Evolutionary conservation across 495 filamentous ascomycete genomes (phyloP).

Genomic region (Daldinia loculata): DNA sequence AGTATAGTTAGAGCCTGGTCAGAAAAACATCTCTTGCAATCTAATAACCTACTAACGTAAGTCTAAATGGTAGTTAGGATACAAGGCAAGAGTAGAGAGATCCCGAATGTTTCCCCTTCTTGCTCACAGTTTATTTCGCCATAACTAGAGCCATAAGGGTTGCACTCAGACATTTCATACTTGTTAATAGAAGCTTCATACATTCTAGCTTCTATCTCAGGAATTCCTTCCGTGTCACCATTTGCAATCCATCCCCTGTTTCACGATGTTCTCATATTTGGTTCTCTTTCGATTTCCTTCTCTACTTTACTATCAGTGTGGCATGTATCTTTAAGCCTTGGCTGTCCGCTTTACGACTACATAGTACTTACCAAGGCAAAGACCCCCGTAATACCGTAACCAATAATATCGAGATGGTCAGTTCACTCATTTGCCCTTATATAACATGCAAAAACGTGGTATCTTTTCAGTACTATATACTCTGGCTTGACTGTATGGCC

Average conservation of each 20-base stretch:
- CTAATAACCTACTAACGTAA: constrained; percentile 72
- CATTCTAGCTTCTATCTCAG: neutral
- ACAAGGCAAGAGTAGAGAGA: constrained; percentile 77
- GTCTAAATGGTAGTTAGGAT: constrained; percentile 66
- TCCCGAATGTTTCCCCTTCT: constrained; percentile 13
- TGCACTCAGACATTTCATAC: constrained; percentile 12
- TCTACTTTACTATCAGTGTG: neutral
- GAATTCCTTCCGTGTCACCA: neutral
- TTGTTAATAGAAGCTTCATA: neutral
- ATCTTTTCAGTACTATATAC: neutral
- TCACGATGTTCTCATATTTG: neutral
- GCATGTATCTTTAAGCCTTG: neutral
- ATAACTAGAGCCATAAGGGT: constrained; percentile 10
- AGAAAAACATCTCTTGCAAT: constrained; percentile 67
- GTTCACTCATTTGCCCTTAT: neutral
- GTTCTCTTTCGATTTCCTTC: neutral
- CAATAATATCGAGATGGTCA: too few relatives aligned
- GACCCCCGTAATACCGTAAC: too few relatives aligned
- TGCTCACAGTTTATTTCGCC: neutral
- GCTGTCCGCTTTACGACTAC: neutral
- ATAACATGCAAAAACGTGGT: neutral
- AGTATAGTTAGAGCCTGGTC: neutral
- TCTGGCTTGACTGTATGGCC: neutral
- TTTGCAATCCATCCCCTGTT: neutral
- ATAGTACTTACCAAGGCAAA: too few relatives aligned